A percentile compares a stretch with the other conserved stretches of the same genome.
These are phyloP conservation scores for Saturnispora sanitii DNA, from an alignment of 805 yeast genomes.

Conservation along the genomic window DNA sequence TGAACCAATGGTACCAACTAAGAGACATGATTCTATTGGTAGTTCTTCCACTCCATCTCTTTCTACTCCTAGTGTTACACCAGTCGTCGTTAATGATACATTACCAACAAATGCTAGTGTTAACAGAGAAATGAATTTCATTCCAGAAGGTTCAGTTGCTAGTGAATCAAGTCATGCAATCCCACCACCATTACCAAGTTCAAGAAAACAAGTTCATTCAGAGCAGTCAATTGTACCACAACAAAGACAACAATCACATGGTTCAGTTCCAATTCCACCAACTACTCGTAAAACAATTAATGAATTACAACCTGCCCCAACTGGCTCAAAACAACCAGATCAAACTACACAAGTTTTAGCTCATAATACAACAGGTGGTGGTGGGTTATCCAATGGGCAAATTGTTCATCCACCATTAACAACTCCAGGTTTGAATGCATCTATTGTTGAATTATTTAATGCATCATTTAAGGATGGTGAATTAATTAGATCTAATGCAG, in stretches of 20 bases:
- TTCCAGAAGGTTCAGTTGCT: slow-evolving; percentile 11
- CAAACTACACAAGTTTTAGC: slow-evolving; percentile 33
- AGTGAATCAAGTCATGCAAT: background rate
- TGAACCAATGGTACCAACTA: slow-evolving; percentile 25
- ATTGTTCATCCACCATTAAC: slow-evolving; percentile 43
- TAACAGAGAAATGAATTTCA: slow-evolving; percentile 1
- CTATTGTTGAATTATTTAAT: slow-evolving; percentile 77
- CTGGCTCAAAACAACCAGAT: slow-evolving; percentile 29
- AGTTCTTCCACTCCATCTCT: background rate
- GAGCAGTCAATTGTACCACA: slow-evolving; percentile 5
- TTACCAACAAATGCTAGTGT: slow-evolving; percentile 11
- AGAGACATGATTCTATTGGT: slow-evolving; percentile 9
- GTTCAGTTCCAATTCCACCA: slow-evolving; percentile 26
- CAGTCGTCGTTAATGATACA: slow-evolving; percentile 20
- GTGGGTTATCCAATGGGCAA: slow-evolving; percentile 27
- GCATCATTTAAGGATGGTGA: slow-evolving; percentile 66
- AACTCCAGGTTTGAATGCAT: slow-evolving; percentile 63
- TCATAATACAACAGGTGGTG: slow-evolving; percentile 26
- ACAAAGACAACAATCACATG: slow-evolving; percentile 19
- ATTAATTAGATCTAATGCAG: slow-evolving; percentile 46
- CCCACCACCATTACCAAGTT: slow-evolving; percentile 28
- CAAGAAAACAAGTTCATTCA: slow-evolving; percentile 23
- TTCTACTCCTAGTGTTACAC: background rate
- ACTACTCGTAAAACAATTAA: slow-evolving; percentile 22
- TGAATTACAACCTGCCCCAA: slow-evolving; percentile 14